Evolutionary conservation across 2,329 filamentous ascomycete species (phyloP), one percentile per base, ranked within the genome.

Genomic region (Periconia sp.): DNA sequence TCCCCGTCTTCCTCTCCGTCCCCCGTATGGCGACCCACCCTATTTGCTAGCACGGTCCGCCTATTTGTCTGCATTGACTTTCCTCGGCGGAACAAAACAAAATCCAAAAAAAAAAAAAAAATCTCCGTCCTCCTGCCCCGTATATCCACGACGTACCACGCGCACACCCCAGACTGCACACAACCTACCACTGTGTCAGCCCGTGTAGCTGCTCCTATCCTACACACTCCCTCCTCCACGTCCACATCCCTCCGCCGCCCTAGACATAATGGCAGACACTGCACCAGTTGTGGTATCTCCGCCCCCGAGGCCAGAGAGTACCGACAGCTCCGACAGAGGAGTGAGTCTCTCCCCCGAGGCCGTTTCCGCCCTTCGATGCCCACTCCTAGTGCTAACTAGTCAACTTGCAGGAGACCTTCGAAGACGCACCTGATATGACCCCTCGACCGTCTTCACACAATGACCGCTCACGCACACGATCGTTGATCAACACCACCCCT

Each of bases 381-480:
- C 23, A 8, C 23, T 27, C 23, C 23, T 27, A 8, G 8, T 13
- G 20, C 59, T 61, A 47, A 56, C 50, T 49, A 52, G 53, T 55
- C 42, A 45, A 49, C 49, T 49, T 49, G 48, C 70, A 91, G 87
- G 88, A 92, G 65, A 84, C 83, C 15, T 96, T 95, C 68, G 91
- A 96, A 76, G 91, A 96, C 79, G 91, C 85, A 62, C 78, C 85
- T 63, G 88, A 90, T 73, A 83, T 81, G 55, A 73, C 66, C 52
- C 66, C 71, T 57, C 69, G 68, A 50, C 71, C 71, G 47, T 61
- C 65, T 66, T 79, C 73, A 59, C 71, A 62, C 57, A 69, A 62
- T 84, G 64, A 69, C 48, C 60, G 62, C 53, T 68, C 67, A 50
- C 64, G 67, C 47, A 67, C 72, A 49, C 84, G 88, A 56, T 91